A percentile compares a stretch with the other conserved stretches of the same genome.
Conservation (phyloP, 2,329 filamentous ascomycete species). For the Penicillium sp. region DNA sequence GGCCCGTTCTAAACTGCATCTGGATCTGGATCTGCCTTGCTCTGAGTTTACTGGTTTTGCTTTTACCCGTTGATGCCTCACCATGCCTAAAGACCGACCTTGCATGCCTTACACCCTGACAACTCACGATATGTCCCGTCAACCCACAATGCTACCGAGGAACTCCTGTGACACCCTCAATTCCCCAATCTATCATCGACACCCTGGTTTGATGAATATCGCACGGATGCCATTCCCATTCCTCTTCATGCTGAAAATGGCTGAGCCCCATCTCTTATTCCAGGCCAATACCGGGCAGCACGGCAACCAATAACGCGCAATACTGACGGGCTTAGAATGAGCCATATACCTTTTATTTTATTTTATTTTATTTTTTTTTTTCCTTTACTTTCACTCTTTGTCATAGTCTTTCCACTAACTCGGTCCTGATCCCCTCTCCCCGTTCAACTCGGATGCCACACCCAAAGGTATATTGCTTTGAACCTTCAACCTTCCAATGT, state of each 20-base stretch:
- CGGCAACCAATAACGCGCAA: constrained; percentile 17
- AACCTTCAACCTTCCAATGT: neutral
- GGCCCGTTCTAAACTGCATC: neutral
- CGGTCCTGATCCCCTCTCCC: constrained; percentile 16
- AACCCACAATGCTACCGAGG: constrained; percentile 18
- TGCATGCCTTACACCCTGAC: constrained; percentile 26
- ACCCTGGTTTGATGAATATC: neutral
- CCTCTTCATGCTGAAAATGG: neutral
- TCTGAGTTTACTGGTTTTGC: neutral
- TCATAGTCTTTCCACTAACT: constrained; percentile 16
- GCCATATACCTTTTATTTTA: neutral
- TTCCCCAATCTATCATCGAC: neutral
- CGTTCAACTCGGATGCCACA: neutral
- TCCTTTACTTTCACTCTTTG: neutral
- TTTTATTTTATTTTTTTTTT: too few species aligned
- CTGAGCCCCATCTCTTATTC: constrained; percentile 1
- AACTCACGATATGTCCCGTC: constrained; percentile 19
- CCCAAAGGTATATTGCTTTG: neutral
- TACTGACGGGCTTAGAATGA: constrained; percentile 5
- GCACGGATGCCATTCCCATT: neutral
- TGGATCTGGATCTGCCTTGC: neutral
- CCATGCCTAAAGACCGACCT: constrained; percentile 6
- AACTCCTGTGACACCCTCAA: constrained; percentile 18
- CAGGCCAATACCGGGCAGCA: constrained; percentile 19
- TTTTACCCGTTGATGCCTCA: constrained; percentile 3